Conservation (phyloP, 768 basidiomycete genomes). For the Mycena vitilis region DNA sequence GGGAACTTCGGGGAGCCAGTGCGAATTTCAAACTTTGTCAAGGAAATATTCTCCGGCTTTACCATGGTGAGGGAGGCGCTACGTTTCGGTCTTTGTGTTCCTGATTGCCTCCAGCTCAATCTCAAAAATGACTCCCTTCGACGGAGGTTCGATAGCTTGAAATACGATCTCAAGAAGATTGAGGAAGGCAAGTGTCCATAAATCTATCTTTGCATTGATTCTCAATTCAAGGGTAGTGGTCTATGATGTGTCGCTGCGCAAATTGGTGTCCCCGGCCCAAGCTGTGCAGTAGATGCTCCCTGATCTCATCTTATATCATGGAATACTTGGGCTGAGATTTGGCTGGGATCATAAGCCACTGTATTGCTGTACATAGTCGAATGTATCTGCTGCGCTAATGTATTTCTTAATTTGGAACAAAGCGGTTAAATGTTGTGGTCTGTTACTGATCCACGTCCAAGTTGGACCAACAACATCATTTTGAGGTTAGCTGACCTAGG, state of each 20-base stretch:
- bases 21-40: slow-evolving; percentile 81
- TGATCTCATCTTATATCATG: no score
- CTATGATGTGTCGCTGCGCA: slow-evolving; percentile 85
- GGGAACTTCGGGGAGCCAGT: slow-evolving; percentile 85
- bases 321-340: no score
- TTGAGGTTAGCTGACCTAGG: background rate
- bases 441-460: background rate
- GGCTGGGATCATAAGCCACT: no score
- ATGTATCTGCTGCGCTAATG: no score
- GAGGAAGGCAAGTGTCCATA: slow-evolving; percentile 73
- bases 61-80: slow-evolving; percentile 66
- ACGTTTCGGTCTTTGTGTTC: background rate
- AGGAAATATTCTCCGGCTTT: slow-evolving; percentile 86
- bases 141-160: slow-evolving; percentile 82
- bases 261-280: slow-evolving; percentile 54
- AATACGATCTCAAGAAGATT: slow-evolving; percentile 90
- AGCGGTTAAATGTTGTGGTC: background rate
- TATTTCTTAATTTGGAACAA: no score
- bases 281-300: slow-evolving; percentile 7
- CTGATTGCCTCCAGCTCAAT: slow-evolving; percentile 65
- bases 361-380: no score
- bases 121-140: slow-evolving; percentile 84
- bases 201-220: slow-evolving; percentile 4
- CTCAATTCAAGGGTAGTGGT: slow-evolving; percentile 64
- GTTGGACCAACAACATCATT: background rate